Percentiles rank a stretch among this genome's conserved stretches.
Evolutionary conservation across 306 rosid genomes (phyloP).

Genomic region (Cajanus cajan): DNA sequence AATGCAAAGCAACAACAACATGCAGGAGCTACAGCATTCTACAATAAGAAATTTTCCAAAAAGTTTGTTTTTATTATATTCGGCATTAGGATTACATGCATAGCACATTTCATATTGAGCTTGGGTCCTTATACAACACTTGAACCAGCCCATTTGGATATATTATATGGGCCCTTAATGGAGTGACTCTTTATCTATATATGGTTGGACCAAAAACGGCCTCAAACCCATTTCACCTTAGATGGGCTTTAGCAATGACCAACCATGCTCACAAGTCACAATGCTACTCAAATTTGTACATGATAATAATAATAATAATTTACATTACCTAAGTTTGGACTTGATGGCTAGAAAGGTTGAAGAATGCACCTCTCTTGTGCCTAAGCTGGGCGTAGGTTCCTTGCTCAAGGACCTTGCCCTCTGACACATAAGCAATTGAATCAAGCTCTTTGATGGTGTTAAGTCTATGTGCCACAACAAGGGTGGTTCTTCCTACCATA

Average conservation of each 20-base stretch:
- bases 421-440: conserved; percentile 73
- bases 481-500: conserved; percentile 84
- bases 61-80: neutral
- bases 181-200: neutral
- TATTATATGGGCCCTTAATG: neutral
- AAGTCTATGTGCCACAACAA: conserved; percentile 88
- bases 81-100: neutral
- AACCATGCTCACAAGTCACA: neutral
- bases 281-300: neutral
- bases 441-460: conserved; percentile 84
- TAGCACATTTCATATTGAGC: neutral
- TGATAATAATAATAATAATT: neutral
- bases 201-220: neutral
- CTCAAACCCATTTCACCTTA: neutral
- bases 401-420: conserved; percentile 81
- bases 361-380: conserved; percentile 82
- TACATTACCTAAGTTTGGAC: conserved; percentile 39
- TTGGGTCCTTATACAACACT: neutral
- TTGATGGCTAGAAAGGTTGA: conserved; percentile 64
- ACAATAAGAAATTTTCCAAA: neutral
- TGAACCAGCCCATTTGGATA: neutral
- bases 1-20: too few relatives aligned
- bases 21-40: too few relatives aligned
- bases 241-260: neutral
- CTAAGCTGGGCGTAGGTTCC: conserved; percentile 80